phyloP scores from a whole-genome alignment of 2,329 filamentous ascomycete genomes.

The Aspergillus viridinutans region DNA sequence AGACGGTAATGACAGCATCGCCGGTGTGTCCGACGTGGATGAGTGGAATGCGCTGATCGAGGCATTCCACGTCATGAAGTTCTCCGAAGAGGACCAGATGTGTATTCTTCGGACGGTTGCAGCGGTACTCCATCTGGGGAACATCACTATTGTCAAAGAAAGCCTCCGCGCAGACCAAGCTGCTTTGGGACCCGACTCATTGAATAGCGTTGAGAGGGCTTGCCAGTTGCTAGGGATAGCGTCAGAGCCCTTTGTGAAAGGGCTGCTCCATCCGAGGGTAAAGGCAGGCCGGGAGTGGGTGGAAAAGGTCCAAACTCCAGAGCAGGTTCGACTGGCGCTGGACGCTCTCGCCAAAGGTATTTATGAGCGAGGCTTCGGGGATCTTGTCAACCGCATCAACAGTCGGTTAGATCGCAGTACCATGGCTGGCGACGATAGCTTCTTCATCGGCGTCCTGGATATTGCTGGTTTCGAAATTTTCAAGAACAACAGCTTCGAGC shows the following conservation, averaged over 20 bases:
- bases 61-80: slow-evolving; percentile 91
- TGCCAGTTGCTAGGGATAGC: slow-evolving; percentile 82
- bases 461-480: slow-evolving; percentile 99
- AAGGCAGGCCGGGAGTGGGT: slow-evolving; percentile 98
- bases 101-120: slow-evolving; percentile 84
- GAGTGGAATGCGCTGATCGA: slow-evolving; percentile 91
- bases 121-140: slow-evolving; percentile 88
- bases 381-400: slow-evolving; percentile 89
- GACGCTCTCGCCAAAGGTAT: slow-evolving; percentile 95
- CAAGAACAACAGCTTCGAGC: slow-evolving; percentile 96
- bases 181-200: slow-evolving; percentile 69
- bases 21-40: slow-evolving; percentile 80
- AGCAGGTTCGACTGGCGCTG: slow-evolving; percentile 85
- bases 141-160: slow-evolving; percentile 84
- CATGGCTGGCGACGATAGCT: slow-evolving; percentile 77
- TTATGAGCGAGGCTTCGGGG: slow-evolving; percentile 92
- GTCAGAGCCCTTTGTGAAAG: slow-evolving; percentile 78
- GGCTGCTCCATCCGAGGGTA: slow-evolving; percentile 84
- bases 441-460: slow-evolving; percentile 96
- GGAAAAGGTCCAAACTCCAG: slow-evolving; percentile 94
- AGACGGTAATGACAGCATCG: slow-evolving; percentile 86
- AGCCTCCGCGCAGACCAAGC: slow-evolving; percentile 90
- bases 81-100: slow-evolving; percentile 76
- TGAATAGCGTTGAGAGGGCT: slow-evolving; percentile 70
- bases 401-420: slow-evolving; percentile 82